Conservation (phyloP, 2,329 filamentous ascomycete genomes). For the Xylaria sp. region DNA sequence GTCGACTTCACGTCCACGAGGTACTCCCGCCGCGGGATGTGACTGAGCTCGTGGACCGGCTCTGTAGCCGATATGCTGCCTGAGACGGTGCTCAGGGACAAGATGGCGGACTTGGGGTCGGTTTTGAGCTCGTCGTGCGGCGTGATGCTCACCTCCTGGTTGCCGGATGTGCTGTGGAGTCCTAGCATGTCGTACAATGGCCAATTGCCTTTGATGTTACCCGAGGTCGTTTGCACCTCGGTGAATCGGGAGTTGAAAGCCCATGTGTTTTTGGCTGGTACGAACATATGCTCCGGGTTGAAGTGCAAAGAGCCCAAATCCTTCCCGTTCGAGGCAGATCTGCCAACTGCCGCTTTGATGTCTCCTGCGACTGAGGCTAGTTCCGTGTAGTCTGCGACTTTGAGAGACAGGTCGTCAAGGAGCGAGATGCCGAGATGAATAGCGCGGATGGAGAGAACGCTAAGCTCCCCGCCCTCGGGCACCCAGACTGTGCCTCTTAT, state of each 20-base stretch:
- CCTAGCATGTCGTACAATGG: constrained; percentile 61
- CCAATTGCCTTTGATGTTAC: constrained; percentile 59
- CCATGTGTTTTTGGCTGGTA: constrained; percentile 51
- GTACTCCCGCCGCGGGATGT: constrained; percentile 60
- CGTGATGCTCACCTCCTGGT: constrained; percentile 53
- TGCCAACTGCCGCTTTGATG: constrained; percentile 51
- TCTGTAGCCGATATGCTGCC: constrained; percentile 56
- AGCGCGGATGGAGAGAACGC: constrained; percentile 50
- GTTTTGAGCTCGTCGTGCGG: constrained; percentile 53
- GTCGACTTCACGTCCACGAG: constrained; percentile 55
- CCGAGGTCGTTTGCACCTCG: constrained; percentile 55
- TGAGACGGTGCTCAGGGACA: constrained; percentile 56
- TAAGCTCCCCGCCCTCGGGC: constrained; percentile 53
- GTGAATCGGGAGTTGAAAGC: constrained; percentile 56
- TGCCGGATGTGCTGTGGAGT: constrained; percentile 57
- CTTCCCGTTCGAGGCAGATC: constrained; percentile 39
- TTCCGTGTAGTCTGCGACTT: constrained; percentile 48
- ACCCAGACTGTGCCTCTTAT: constrained; percentile 60
- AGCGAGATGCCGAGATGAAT: constrained; percentile 52
- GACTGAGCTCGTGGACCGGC: constrained; percentile 48
- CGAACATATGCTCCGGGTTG: constrained; percentile 39
- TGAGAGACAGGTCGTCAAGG: constrained; percentile 51
- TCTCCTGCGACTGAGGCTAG: constrained; percentile 54
- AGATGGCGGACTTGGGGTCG: constrained; percentile 52
- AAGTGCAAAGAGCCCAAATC: background rate